These are phyloP conservation scores for Lentinus brumalis DNA, from an alignment of 768 basidiomycete species.

Conservation along the genomic window DNA sequence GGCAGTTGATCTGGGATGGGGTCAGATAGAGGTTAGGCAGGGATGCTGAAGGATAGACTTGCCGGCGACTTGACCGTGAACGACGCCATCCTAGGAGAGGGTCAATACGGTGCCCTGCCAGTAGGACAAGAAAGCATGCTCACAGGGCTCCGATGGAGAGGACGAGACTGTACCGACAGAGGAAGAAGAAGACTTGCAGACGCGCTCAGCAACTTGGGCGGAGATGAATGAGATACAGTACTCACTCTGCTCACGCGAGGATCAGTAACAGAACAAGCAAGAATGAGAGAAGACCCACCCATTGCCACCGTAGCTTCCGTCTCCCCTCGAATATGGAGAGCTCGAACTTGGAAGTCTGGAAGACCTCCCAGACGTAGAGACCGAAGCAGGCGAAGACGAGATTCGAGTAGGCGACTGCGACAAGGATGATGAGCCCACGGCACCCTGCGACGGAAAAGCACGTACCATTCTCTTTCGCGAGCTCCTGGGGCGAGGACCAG, in stretches of 20 bases:
- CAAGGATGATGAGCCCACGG: neutral
- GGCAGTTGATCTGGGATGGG: slow-evolving; percentile 52
- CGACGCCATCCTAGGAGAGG: slow-evolving; percentile 53
- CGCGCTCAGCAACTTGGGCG: neutral
- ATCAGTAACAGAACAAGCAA: neutral
- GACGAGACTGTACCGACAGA: slow-evolving; percentile 74
- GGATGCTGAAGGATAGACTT: slow-evolving; percentile 35
- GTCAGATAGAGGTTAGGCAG: neutral
- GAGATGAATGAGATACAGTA: neutral
- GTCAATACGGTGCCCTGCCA: neutral
- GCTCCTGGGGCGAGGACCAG: slow-evolving; percentile 50
- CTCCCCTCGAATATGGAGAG: slow-evolving; percentile 61
- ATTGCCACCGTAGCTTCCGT: slow-evolving; percentile 66
- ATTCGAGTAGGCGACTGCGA: slow-evolving; percentile 57
- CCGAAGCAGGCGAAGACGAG: slow-evolving; percentile 67
- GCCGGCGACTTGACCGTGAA: slow-evolving; percentile 45
- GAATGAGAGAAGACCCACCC: slow-evolving; percentile 49
- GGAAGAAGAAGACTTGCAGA: slow-evolving; percentile 60
- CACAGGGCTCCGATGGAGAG: slow-evolving; percentile 65
- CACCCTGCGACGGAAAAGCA: neutral
- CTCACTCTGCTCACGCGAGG: neutral
- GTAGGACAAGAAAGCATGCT: slow-evolving; percentile 25
- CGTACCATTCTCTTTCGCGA: slow-evolving; percentile 30
- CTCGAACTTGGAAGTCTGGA: slow-evolving; percentile 65
- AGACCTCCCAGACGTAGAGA: slow-evolving; percentile 68